Evolutionary conservation across 768 basidiomycete genomes (phyloP).

Genomic region (Suillus placidus): DNA sequence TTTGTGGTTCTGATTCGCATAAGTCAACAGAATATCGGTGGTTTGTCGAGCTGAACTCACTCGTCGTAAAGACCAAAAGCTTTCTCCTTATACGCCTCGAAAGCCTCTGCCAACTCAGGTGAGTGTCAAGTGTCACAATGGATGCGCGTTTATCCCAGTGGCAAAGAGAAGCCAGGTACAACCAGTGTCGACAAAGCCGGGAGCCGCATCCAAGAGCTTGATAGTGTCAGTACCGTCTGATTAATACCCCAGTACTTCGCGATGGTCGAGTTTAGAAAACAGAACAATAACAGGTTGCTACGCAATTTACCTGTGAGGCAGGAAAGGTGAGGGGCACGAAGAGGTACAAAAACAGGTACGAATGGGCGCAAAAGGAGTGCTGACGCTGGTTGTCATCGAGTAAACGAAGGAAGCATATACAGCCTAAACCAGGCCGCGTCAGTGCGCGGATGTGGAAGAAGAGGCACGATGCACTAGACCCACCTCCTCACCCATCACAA

Average conservation of each 20-base stretch:
- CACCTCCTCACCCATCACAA: not conserved
- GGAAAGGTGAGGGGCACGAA: slow-evolving; percentile 40
- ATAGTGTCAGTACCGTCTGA: slow-evolving; percentile 31
- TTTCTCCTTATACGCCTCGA: slow-evolving; percentile 53
- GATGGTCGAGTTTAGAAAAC: slow-evolving; percentile 3
- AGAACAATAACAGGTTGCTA: not conserved
- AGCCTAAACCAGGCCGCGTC: not conserved
- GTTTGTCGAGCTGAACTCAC: slow-evolving; percentile 31
- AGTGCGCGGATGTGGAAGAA: not conserved
- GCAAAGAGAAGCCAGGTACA: slow-evolving; percentile 59
- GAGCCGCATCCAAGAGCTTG: slow-evolving; percentile 36
- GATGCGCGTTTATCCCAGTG: slow-evolving; percentile 26
- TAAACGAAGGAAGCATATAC: not conserved
- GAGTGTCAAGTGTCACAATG: slow-evolving; percentile 5
- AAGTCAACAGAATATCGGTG: no score
- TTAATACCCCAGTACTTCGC: slow-evolving; percentile 53
- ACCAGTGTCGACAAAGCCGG: slow-evolving; percentile 57
- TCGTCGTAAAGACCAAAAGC: slow-evolving; percentile 55
- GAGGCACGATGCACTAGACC: not conserved
- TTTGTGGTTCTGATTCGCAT: slow-evolving; percentile 47
- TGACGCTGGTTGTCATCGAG: not conserved
- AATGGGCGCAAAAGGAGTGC: not conserved
- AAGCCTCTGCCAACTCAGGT: slow-evolving; percentile 43
- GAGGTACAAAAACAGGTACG: not conserved
- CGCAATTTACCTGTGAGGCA: slow-evolving; percentile 36